Conservation (phyloP, 306 rosid genomes). For the Leucaena leucocephala region DNA sequence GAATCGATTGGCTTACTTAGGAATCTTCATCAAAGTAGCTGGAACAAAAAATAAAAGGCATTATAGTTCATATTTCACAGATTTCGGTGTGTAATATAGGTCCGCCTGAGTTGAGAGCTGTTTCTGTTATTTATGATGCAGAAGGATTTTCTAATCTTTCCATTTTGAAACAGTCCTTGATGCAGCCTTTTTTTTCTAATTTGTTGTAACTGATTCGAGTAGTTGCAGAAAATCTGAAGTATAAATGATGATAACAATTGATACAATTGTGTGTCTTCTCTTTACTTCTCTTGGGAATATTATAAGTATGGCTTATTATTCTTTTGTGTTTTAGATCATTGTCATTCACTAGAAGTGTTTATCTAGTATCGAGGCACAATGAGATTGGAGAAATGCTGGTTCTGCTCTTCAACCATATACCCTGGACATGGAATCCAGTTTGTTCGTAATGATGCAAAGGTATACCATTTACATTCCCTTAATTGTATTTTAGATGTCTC, state of each 20-base stretch:
- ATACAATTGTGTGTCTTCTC: neutral
- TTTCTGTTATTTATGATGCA: no score
- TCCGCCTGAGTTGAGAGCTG: no score
- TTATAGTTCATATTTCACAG: no score
- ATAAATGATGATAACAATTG: neutral
- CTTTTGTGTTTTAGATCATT: neutral
- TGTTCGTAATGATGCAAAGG: slow-evolving; percentile 93
- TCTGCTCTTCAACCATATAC: slow-evolving; percentile 85
- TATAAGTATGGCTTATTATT: neutral
- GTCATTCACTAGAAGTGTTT: slow-evolving; percentile 10
- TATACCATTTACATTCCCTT: slow-evolving; percentile 14
- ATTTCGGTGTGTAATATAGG: no score
- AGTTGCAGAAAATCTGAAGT: neutral
- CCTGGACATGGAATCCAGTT: slow-evolving; percentile 95
- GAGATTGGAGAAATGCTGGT: slow-evolving; percentile 97
- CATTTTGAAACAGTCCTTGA: no score
- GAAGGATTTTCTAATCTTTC: no score
- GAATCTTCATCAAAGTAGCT: no score
- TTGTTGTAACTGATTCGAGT: no score
- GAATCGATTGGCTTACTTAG: no score
- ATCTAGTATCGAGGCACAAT: slow-evolving; percentile 44
- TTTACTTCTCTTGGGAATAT: neutral
- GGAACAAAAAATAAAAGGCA: no score
- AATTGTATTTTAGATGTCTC: neutral
- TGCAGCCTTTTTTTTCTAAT: no score